phyloP scores from a whole-genome alignment of 192 early-diverging fungal genomes.

The Umbelopsis ramanniana region DNA sequence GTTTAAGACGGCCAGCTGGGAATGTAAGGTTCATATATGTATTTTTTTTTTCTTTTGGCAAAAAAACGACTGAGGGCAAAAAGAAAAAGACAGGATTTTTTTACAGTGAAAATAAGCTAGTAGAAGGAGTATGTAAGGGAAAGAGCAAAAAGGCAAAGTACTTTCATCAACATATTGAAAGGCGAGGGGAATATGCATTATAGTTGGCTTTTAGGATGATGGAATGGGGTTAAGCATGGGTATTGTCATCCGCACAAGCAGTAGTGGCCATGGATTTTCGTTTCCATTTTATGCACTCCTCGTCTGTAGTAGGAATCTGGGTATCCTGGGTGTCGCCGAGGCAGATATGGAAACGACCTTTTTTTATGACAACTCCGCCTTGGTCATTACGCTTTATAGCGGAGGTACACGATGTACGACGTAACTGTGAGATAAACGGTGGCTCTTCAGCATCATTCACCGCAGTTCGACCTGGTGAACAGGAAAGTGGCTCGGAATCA shows the following conservation, averaged over 20 bases:
- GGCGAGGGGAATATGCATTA: neutral
- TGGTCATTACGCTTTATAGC: constrained; percentile 17
- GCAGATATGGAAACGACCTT: constrained; percentile 16
- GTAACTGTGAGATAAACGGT: constrained; percentile 13
- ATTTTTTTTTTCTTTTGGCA: too few relatives aligned
- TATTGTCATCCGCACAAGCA: constrained; percentile 14
- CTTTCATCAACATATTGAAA: too few relatives aligned
- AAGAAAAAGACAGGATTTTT: neutral
- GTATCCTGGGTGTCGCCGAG: constrained; percentile 15
- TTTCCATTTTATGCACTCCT: constrained; percentile 16
- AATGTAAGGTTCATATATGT: neutral
- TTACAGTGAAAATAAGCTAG: neutral
- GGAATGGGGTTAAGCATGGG: neutral
- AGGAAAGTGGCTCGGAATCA: neutral
- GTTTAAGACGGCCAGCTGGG: neutral
- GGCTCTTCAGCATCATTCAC: neutral
- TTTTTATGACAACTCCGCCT: constrained; percentile 20
- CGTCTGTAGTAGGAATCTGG: constrained; percentile 10
- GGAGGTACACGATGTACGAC: constrained; percentile 20
- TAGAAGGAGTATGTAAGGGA: too few relatives aligned
- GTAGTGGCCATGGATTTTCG: constrained; percentile 12
- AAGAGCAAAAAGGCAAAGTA: neutral
- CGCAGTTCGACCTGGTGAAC: neutral
- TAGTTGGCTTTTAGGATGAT: neutral
- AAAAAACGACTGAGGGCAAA: neutral